phyloP scores from a whole-genome alignment of 345 rosid species.

The Gossypium sturtianum region DNA sequence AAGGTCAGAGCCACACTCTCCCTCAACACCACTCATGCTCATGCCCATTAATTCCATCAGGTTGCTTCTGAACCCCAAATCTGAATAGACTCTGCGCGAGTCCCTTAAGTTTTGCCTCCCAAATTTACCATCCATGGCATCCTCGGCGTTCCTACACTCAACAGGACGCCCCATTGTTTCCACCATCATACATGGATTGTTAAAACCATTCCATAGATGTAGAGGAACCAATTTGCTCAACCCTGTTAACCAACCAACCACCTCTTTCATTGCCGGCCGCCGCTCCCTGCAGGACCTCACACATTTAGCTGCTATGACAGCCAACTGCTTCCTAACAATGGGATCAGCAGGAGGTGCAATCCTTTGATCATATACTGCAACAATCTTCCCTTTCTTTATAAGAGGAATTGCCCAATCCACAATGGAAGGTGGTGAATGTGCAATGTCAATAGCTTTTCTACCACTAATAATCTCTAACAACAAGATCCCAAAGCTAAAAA shows the following conservation, averaged over 20 bases:
- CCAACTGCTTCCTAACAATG: constrained; percentile 70
- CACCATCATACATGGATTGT: constrained; percentile 95
- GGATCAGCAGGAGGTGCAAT: constrained; percentile 61
- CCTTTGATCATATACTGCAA: constrained; percentile 70
- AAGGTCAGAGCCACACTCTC: constrained; percentile 16
- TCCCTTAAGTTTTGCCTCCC: constrained; percentile 26
- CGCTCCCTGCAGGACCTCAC: constrained; percentile 97
- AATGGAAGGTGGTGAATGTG: constrained; percentile 83
- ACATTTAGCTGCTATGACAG: constrained; percentile 78
- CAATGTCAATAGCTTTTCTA: constrained; percentile 87
- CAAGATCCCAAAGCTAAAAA: constrained; percentile 96
- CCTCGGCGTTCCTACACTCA: constrained; percentile 35
- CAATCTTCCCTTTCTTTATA: constrained; percentile 76
- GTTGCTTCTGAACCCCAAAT: constrained; percentile 68
- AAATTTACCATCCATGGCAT: constrained; percentile 31
- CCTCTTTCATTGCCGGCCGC: constrained; percentile 83
- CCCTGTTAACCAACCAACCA: constrained; percentile 71
- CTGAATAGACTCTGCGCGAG: constrained; percentile 57
- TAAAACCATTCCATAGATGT: constrained; percentile 86
- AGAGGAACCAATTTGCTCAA: constrained; percentile 70
- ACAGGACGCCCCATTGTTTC: constrained; percentile 82
- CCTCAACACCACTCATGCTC: constrained; percentile 48
- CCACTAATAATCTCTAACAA: constrained; percentile 89
- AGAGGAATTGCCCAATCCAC: constrained; percentile 98
- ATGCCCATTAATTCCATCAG: constrained; percentile 59